Conservation (phyloP, 73 alveolate species). For the Paramecium octaurelia region DNA sequence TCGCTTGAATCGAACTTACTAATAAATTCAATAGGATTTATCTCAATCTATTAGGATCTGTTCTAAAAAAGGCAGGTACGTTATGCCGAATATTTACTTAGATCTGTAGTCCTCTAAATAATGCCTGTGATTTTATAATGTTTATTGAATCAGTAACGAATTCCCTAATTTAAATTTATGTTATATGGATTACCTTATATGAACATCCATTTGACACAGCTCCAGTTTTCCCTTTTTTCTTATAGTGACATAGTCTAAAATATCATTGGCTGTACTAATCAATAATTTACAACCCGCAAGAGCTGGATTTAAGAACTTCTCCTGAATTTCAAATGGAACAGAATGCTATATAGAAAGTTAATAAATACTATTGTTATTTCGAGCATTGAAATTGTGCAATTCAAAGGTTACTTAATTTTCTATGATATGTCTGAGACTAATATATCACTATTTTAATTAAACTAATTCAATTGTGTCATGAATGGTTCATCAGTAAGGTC, state of each 20-base stretch:
- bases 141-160: not conserved
- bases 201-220: not conserved
- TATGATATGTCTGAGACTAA: not conserved
- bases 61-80: not conserved
- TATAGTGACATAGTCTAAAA: not conserved
- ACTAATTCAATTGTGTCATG: not conserved
- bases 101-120: not conserved
- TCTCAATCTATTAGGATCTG: slow-evolving; percentile 40
- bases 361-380: not conserved
- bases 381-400: slow-evolving; percentile 23
- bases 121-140: not conserved
- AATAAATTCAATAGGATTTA: not conserved
- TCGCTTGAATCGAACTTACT: not conserved
- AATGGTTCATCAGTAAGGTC: slow-evolving; percentile 8
- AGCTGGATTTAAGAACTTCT: not conserved
- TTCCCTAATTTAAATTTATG: not conserved
- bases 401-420: not conserved
- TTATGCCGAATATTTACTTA: not conserved
- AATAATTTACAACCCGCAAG: slow-evolving; percentile 26
- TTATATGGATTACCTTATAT: not conserved
- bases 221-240: slow-evolving; percentile 1
- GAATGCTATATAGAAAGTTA: not conserved
- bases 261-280: not conserved
- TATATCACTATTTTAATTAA: not conserved
- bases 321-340: slow-evolving; percentile 1